Evolutionary conservation across 164 flowering plant genomes (phyloP).

Genomic region (Stephania yunnanensis): DNA sequence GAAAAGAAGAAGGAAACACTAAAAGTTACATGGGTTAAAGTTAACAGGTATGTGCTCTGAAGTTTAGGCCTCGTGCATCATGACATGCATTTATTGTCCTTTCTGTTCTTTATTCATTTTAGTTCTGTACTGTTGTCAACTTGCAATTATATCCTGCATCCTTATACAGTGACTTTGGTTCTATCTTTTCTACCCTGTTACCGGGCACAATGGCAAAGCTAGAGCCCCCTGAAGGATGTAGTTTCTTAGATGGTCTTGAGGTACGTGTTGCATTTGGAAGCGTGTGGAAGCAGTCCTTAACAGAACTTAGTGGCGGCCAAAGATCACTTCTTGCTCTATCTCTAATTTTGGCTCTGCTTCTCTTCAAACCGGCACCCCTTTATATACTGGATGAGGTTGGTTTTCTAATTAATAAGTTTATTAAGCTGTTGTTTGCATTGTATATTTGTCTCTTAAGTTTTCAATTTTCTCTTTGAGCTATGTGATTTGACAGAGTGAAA

Average conservation of each 20-base stretch:
- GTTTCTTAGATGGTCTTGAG: constrained; percentile 95
- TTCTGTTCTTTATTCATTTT: not conserved
- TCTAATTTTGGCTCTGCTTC: constrained; percentile 87
- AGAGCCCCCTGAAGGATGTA: constrained; percentile 94
- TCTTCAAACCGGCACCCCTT: constrained; percentile 97
- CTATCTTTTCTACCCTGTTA: constrained; percentile 89
- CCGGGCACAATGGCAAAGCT: constrained; percentile 96
- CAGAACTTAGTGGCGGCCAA: constrained; percentile 98
- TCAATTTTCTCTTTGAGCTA: not conserved
- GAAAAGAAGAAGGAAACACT: constrained; percentile 98
- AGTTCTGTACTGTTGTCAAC: constrained; percentile 2
- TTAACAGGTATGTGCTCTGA: constrained; percentile 38
- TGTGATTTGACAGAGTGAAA: too few species aligned
- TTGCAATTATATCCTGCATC: not conserved
- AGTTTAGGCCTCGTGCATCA: not conserved
- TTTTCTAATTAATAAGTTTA: not conserved
- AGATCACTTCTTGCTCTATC: constrained; percentile 93
- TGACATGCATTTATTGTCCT: not conserved
- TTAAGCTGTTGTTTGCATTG: not conserved
- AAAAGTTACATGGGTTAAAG: constrained; percentile 93
- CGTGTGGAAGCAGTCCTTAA: constrained; percentile 97
- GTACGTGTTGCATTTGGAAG: constrained; percentile 97
- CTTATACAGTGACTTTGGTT: constrained; percentile 82
- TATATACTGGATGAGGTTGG: constrained; percentile 95
- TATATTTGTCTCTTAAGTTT: not conserved